Evolutionary conservation across 75 land plant genomes (phyloP), one percentile per base, ranked within the genome.

Genomic region (Chamaecyparis obtusa): DNA sequence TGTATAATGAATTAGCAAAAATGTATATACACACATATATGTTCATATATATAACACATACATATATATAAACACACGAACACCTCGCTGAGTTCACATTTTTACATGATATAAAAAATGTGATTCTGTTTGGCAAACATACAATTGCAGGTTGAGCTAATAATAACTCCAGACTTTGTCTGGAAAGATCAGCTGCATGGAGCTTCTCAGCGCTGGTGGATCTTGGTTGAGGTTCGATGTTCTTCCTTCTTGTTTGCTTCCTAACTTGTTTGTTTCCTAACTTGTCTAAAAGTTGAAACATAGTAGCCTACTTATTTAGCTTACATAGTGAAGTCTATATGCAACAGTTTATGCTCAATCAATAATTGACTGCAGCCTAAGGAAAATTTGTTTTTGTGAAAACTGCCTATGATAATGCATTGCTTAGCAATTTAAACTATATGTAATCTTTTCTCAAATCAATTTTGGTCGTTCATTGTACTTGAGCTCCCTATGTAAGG

Each of bases 101-200:
- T 74, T 11, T 27, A 81, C 2, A 44, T 80, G 7, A 24, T 44
- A 27, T 80, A 0, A 10, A 46, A 0, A 27, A 46, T 33, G 46
- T 81, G 21, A 81, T n/a, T n/a, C 14, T 81, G 33, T 41, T 81
- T 81, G 46, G 32, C 0, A 46, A 81, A 81, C 48, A 46, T 27
- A 14, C 49, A 27, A 86, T 54, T 87, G 69, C 88, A 98, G 99
- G 95, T 98, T 33, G 96, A 92, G 86, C 85, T 98, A 90, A 87
- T 91, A 15, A 92, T 98, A 71, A 89, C 92, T 27, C 95, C 99
- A 51, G 96, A 97, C 21, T 98, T 98, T 79, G 85, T 89, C 27
- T 98, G 99, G 99, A 98, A 98, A 87, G 99, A 98, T 81, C 93
- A 94, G 37, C 91, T 94, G 78, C 99, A 98, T 95, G 99, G 99